Conservation (phyloP, 2,329 filamentous ascomycete species). For the Penicillium sclerotiorum region DNA sequence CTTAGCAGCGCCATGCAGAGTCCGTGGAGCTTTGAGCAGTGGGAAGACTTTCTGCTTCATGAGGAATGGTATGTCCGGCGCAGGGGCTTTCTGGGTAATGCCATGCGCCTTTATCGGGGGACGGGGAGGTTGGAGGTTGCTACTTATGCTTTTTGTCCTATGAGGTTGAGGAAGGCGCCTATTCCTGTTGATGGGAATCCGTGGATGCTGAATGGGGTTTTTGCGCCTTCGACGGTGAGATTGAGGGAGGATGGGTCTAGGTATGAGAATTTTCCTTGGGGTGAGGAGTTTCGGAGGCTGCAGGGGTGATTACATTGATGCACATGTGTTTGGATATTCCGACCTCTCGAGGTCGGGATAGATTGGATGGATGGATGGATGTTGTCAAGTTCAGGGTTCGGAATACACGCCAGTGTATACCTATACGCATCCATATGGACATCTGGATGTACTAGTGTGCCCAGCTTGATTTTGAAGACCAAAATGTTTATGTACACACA, state of each 20-base stretch:
- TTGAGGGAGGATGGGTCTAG: conserved; percentile 9
- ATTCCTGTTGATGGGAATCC: conserved; percentile 11
- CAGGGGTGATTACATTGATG: background rate
- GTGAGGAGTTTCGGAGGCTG: conserved; percentile 6
- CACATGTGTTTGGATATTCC: background rate
- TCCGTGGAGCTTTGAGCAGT: conserved; percentile 8
- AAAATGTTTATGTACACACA: no score
- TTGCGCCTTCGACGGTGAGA: conserved; percentile 13
- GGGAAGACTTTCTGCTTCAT: conserved; percentile 12
- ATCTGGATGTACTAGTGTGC: no score
- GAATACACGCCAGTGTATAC: no score
- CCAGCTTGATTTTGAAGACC: no score
- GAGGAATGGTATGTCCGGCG: conserved; percentile 13
- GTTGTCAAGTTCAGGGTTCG: no score
- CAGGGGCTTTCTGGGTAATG: conserved; percentile 9
- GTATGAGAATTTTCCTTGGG: conserved; percentile 16
- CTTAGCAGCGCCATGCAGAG: conserved; percentile 11
- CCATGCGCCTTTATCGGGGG: conserved; percentile 12
- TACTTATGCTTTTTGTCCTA: conserved; percentile 15
- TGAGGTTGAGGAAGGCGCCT: conserved; percentile 13
- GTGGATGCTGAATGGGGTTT: conserved; percentile 19
- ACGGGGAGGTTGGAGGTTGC: conserved; percentile 16
- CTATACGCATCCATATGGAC: no score
- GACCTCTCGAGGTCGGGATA: no score
- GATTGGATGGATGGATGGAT: no score